Evolutionary conservation across 805 yeast genomes (phyloP).

Genomic region (Starmerella tilneyi): DNA sequence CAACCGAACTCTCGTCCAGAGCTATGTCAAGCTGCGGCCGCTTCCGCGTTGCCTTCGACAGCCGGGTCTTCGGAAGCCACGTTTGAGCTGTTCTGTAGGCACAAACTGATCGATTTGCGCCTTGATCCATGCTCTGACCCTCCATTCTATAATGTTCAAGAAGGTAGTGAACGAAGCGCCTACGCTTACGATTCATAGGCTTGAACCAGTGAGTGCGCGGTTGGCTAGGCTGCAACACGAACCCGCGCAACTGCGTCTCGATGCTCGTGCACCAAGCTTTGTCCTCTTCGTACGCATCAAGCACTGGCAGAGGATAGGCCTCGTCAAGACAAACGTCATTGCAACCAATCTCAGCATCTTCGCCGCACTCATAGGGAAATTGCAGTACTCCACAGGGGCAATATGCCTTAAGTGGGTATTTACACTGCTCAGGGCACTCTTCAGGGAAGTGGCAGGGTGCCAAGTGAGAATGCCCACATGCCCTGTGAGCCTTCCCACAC

Average conservation of each 20-base stretch:
- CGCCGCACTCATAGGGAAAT: conserved; percentile 52
- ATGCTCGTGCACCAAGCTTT: conserved; percentile 58
- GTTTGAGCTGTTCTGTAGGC: conserved; percentile 13
- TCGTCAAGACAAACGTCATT: conserved; percentile 53
- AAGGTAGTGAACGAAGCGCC: conserved; percentile 58
- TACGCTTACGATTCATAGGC: conserved; percentile 61
- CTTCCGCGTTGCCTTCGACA: conserved; percentile 13
- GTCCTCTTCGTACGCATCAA: conserved; percentile 37
- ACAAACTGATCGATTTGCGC: conserved; percentile 46
- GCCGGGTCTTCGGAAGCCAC: conserved; percentile 15
- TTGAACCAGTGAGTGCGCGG: conserved; percentile 48
- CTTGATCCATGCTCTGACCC: conserved; percentile 69
- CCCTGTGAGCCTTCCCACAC: conserved; percentile 1
- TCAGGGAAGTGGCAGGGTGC: conserved; percentile 48
- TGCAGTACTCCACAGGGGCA: conserved; percentile 61
- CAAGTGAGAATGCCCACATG: conserved; percentile 17
- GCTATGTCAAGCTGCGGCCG: conserved; percentile 1
- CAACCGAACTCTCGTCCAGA: too few relatives aligned
- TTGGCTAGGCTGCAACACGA: conserved; percentile 35
- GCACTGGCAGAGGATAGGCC: conserved; percentile 32
- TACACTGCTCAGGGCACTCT: conserved; percentile 37
- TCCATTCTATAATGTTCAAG: conserved; percentile 49
- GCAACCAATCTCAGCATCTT: conserved; percentile 26
- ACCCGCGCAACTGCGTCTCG: conserved; percentile 42
- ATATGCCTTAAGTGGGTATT: conserved; percentile 38